phyloP scores from a whole-genome alignment of 2,329 filamentous ascomycete genomes.

The Cladophialophora immunda region DNA sequence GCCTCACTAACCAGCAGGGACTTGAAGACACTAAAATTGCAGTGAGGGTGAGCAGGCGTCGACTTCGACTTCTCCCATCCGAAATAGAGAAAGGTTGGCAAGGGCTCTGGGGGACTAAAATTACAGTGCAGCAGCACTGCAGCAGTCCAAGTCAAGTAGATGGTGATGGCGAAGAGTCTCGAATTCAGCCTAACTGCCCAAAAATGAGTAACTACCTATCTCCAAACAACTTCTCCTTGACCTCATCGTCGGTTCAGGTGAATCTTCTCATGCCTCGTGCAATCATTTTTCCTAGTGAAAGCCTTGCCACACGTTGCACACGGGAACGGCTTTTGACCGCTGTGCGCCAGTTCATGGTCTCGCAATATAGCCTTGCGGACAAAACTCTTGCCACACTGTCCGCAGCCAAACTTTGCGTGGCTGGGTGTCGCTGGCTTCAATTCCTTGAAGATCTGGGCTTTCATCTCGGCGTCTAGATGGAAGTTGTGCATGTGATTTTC shows the following conservation, averaged over 20 bases:
- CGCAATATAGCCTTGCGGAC: background rate
- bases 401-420: constrained; percentile 20
- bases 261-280: constrained; percentile 46
- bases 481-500: constrained; percentile 46
- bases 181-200: background rate
- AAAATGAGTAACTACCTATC: background rate
- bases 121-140: too few relatives aligned
- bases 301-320: constrained; percentile 46
- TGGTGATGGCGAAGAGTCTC: too few relatives aligned
- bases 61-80: too few relatives aligned
- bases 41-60: too few relatives aligned
- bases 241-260: constrained; percentile 15
- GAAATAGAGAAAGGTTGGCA: too few relatives aligned
- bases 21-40: too few relatives aligned
- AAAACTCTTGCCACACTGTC: background rate
- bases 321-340: constrained; percentile 45
- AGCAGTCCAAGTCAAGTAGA: too few relatives aligned
- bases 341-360: constrained; percentile 43
- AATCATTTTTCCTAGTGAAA: constrained; percentile 48
- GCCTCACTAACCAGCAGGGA: too few relatives aligned
- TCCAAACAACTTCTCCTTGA: background rate
- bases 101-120: too few relatives aligned
- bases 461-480: constrained; percentile 42
- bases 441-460: constrained; percentile 35
- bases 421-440: constrained; percentile 29